These are phyloP conservation scores for Hippophae rhamnoides DNA, from an alignment of 306 rosid species.

Conservation along the genomic window DNA sequence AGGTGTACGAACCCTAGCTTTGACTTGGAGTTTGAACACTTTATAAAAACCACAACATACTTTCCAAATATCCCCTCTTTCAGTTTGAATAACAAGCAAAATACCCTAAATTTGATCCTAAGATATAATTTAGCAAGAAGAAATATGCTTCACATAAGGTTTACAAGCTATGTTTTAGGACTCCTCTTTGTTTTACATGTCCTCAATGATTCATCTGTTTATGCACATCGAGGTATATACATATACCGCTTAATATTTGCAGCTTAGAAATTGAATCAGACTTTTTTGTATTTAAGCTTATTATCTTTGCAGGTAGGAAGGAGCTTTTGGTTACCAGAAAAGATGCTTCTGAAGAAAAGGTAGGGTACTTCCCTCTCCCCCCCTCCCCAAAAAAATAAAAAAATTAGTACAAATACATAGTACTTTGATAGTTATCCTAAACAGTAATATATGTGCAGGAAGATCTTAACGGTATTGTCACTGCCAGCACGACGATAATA, in stretches of 20 bases:
- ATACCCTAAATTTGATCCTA: neutral
- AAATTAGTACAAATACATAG: neutral
- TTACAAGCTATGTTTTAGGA: constrained; percentile 29
- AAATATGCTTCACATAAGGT: constrained; percentile 4
- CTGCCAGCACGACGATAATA: constrained; percentile 21
- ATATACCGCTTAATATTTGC: neutral
- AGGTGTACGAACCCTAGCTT: constrained; percentile 48
- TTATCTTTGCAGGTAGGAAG: neutral
- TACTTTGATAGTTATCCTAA: neutral
- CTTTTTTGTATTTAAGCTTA: neutral
- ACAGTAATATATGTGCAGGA: constrained; percentile 7
- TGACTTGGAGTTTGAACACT: constrained; percentile 35
- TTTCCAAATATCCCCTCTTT: constrained; percentile 35
- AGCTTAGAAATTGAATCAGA: neutral
- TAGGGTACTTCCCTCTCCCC: neutral
- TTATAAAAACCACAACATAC: constrained; percentile 34
- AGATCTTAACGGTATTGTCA: neutral
- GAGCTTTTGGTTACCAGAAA: constrained; percentile 10
- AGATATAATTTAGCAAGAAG: constrained; percentile 6
- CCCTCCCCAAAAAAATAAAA: no score
- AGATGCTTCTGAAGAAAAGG: constrained; percentile 22
- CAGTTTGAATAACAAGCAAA: constrained; percentile 6
- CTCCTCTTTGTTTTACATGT: constrained; percentile 34
- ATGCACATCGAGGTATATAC: constrained; percentile 25
- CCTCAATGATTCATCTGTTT: constrained; percentile 28